Evolutionary conservation across 2,329 filamentous ascomycete species (phyloP).

Genomic region (Nigrospora sphaerica): DNA sequence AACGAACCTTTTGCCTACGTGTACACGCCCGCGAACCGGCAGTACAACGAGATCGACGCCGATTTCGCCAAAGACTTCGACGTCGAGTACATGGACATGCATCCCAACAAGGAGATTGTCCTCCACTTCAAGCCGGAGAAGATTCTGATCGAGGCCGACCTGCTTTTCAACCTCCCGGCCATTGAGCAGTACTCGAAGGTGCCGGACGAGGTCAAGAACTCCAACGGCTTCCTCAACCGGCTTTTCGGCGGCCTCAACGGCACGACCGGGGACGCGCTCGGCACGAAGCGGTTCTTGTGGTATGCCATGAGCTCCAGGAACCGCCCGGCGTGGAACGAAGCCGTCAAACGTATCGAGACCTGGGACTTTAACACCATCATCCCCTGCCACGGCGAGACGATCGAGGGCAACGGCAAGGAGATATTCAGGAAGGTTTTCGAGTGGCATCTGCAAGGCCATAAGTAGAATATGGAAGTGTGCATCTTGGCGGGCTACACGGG

Average conservation of each 20-base stretch:
- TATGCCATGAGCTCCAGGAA: slow-evolving; percentile 58
- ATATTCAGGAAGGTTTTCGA: slow-evolving; percentile 71
- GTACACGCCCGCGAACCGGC: slow-evolving; percentile 51
- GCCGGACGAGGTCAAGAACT: slow-evolving; percentile 34
- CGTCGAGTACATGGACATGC: slow-evolving; percentile 71
- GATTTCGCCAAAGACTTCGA: slow-evolving; percentile 88
- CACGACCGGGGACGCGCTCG: slow-evolving; percentile 59
- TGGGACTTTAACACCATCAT: slow-evolving; percentile 87
- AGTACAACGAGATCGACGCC: slow-evolving; percentile 48
- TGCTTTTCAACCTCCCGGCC: slow-evolving; percentile 86
- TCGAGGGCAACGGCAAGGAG: slow-evolving; percentile 67
- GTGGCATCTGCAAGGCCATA: slow-evolving; percentile 63
- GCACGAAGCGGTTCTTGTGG: slow-evolving; percentile 78
- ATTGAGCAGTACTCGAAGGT: slow-evolving; percentile 73
- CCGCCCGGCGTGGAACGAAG: slow-evolving; percentile 61
- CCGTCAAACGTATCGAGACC: slow-evolving; percentile 57
- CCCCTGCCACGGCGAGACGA: slow-evolving; percentile 88
- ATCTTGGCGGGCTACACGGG: too few relatives aligned
- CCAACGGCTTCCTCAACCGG: slow-evolving; percentile 30
- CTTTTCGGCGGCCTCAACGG: slow-evolving; percentile 48
- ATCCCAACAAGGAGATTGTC: slow-evolving; percentile 82
- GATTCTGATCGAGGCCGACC: slow-evolving; percentile 80
- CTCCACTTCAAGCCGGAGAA: slow-evolving; percentile 74
- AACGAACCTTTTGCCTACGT: slow-evolving; percentile 57
- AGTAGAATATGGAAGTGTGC: slow-evolving; percentile 9